Percentiles rank a stretch among this genome's conserved stretches.
Evolutionary conservation across 1,139 yeast genomes (phyloP).

Genomic region (Taiozyma sp.): DNA sequence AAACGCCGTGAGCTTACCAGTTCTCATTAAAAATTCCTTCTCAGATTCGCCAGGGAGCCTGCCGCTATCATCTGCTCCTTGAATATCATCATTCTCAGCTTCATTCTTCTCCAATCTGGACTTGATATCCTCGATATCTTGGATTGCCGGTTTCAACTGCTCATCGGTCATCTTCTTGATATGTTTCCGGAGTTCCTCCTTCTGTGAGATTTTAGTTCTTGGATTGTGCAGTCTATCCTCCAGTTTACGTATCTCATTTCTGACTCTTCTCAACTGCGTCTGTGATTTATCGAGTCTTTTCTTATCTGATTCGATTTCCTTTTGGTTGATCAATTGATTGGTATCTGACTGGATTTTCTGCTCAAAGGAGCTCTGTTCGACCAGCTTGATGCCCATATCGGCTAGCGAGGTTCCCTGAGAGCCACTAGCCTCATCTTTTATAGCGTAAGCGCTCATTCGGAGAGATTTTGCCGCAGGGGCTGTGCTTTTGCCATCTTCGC

Average conservation of each 20-base stretch:
- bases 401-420: background rate
- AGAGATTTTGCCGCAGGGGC: background rate
- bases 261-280: slow-evolving; percentile 40
- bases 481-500: background rate
- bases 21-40: slow-evolving; percentile 75
- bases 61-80: slow-evolving; percentile 21
- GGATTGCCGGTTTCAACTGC: slow-evolving; percentile 48
- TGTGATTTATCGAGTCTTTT: slow-evolving; percentile 67
- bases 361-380: slow-evolving; percentile 77
- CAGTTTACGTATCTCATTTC: slow-evolving; percentile 41
- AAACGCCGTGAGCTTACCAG: slow-evolving; percentile 94
- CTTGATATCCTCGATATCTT: slow-evolving; percentile 65
- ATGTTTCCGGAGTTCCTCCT: slow-evolving; percentile 51
- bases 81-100: slow-evolving; percentile 19
- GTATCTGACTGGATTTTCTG: slow-evolving; percentile 68
- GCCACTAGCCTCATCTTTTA: background rate
- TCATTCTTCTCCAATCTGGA: slow-evolving; percentile 40
- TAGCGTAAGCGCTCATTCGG: background rate
- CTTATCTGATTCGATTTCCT: slow-evolving; percentile 69
- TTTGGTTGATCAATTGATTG: slow-evolving; percentile 49
- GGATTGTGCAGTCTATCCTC: slow-evolving; percentile 47
- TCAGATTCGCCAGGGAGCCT: slow-evolving; percentile 66
- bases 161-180: slow-evolving; percentile 45
- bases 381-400: slow-evolving; percentile 43
- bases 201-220: slow-evolving; percentile 61